Conservation (phyloP, 176 grass and related monocot species). For the Hyparrhenia diplandra region DNA sequence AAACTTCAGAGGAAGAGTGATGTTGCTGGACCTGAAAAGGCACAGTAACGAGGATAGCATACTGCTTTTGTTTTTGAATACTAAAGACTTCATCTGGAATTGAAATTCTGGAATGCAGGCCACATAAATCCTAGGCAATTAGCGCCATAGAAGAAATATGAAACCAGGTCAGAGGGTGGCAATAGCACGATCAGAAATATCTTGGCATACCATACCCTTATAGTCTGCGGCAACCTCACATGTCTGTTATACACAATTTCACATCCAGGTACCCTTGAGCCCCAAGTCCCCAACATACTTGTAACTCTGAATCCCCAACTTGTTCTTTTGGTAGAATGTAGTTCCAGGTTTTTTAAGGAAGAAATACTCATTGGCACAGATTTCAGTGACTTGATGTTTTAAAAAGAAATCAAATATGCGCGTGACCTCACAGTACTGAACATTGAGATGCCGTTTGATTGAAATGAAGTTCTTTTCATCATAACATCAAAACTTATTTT, state of each 20-base stretch:
- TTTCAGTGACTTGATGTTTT: neutral
- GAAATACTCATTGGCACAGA: neutral
- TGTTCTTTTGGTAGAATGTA: neutral
- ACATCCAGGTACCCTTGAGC: neutral
- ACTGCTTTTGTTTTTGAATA: neutral
- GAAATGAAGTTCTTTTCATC: neutral
- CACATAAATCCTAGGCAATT: no score
- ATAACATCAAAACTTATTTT: neutral
- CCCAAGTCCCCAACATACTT: neutral
- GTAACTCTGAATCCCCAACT: neutral
- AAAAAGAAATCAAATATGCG: no score
- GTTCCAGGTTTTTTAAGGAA: neutral
- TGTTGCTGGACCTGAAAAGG: neutral
- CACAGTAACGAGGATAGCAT: neutral
- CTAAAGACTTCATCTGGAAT: neutral
- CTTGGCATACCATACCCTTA: neutral
- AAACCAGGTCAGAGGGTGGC: neutral
- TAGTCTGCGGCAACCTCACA: neutral
- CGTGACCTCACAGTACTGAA: neutral
- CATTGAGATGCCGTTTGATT: neutral
- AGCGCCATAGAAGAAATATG: neutral
- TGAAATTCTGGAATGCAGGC: neutral
- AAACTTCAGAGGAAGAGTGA: slow-evolving; percentile 15
- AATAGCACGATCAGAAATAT: neutral
- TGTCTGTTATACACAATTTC: neutral